Evolutionary conservation across 106 monocot species (phyloP).

Genomic region (Dendrobium catenatum): DNA sequence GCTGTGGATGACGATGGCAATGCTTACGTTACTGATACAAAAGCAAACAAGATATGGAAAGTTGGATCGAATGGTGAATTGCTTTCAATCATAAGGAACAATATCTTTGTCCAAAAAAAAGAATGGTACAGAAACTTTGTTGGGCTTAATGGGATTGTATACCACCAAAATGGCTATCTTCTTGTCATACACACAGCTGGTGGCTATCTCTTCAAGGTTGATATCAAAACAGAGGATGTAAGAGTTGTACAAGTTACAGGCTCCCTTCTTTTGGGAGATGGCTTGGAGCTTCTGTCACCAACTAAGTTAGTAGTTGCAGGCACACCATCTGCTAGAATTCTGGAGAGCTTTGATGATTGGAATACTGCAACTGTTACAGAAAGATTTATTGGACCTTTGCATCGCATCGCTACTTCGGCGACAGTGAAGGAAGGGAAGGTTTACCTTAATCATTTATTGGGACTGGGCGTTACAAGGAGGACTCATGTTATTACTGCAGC

Average conservation of each 20-base stretch:
- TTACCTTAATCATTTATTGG: slow-evolving; percentile 61
- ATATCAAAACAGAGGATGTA: slow-evolving; percentile 29
- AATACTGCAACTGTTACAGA: slow-evolving; percentile 16
- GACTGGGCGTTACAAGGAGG: slow-evolving; percentile 43
- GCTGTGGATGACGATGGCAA: slow-evolving; percentile 70
- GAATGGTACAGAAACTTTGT: slow-evolving; percentile 41
- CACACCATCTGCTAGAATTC: slow-evolving; percentile 21
- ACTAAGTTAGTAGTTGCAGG: slow-evolving; percentile 58
- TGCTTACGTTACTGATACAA: background rate
- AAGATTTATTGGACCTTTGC: slow-evolving; percentile 34
- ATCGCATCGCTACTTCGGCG: slow-evolving; percentile 63
- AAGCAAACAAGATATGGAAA: slow-evolving; percentile 76
- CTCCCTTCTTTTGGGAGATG: slow-evolving; percentile 61
- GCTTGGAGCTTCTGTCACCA: slow-evolving; percentile 63
- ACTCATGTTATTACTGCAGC: slow-evolving; percentile 70
- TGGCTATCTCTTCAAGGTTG: slow-evolving; percentile 72
- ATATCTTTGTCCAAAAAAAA: slow-evolving; percentile 30
- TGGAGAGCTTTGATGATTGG: slow-evolving; percentile 73
- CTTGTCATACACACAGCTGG: slow-evolving; percentile 71
- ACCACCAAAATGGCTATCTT: slow-evolving; percentile 73
- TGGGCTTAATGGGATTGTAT: slow-evolving; percentile 78
- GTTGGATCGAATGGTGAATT: slow-evolving; percentile 47
- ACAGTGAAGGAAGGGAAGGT: slow-evolving; percentile 78
- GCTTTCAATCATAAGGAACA: slow-evolving; percentile 46
- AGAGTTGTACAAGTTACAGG: slow-evolving; percentile 42